Evolutionary conservation across 2,329 filamentous ascomycete species (phyloP), one percentile per base, ranked within the genome.

Genomic region (Fragosphaeria purpurea): DNA sequence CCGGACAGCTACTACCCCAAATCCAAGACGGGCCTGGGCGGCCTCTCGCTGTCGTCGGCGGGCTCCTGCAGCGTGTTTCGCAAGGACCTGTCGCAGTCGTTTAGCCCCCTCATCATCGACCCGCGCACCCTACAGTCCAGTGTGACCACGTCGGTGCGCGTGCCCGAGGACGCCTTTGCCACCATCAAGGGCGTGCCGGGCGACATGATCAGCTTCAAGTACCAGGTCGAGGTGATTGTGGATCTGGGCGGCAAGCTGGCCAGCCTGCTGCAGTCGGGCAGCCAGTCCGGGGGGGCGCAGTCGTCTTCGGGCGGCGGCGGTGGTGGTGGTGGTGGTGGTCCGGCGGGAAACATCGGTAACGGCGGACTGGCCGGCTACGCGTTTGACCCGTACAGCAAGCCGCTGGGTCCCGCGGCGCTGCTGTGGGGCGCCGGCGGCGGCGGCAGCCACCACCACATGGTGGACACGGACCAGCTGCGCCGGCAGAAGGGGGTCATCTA

Each of bases 161-260:
- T 97, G 3, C 93, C 93, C 0, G 88, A 95, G 56, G 88, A 95
- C 61, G 82, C 83, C 0, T 97, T 97, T 59, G 91, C 93, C 0
- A 95, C 90, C 2, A 97, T 97, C 55, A 82, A 82, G 33, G 84
- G 83, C 50, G 88, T 96, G 0, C 93, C 93, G 0, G 89, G 91
- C 4, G 84, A 87, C 37, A 93, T 97, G 83, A 93, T 98, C 57
- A 89, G 84, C 59, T 97, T 98, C 71, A 88, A 85, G 58, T 97
- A 98, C 62, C 87, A 90, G 58, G 77, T 96, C 22, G 93, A 98
- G 65, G 87, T 96, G 3, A 83, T 97, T 33, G 80, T 96, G 30
- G 93, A 98, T 62, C 75, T 97, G 0, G 90, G 93, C 44, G 91
- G 91, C 39, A 93, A 88, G 63, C 70, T 96, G 41, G 80, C 83